Evolutionary conservation across 768 basidiomycete genomes (phyloP).

Genomic region (Rhodotorula paludigena): DNA sequence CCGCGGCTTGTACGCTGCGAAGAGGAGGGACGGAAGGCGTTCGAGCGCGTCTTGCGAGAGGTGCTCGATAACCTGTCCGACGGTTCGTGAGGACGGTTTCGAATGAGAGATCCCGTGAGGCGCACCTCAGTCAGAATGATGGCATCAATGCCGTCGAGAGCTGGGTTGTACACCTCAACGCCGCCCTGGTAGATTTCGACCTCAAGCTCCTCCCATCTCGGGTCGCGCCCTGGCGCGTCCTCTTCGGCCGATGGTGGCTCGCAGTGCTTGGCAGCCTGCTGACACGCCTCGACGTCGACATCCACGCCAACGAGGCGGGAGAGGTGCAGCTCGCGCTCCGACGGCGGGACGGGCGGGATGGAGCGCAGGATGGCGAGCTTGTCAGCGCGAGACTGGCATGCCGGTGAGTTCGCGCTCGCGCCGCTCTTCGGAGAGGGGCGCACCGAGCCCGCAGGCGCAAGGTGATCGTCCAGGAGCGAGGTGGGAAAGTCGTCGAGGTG

Average conservation of each 20-base stretch:
- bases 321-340: constrained; percentile 59
- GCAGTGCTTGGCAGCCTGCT: constrained; percentile 55
- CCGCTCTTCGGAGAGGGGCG: no score
- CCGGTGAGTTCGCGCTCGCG: no score
- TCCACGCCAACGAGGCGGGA: constrained; percentile 65
- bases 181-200: constrained; percentile 71
- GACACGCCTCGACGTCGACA: constrained; percentile 55
- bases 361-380: constrained; percentile 40
- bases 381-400: background rate
- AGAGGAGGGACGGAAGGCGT: constrained; percentile 63
- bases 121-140: constrained; percentile 51
- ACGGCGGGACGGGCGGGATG: constrained; percentile 36
- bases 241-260: background rate
- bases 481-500: constrained; percentile 55
- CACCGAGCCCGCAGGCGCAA: no score
- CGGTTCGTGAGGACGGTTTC: no score
- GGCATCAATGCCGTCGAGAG: constrained; percentile 56
- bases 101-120: background rate
- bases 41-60: constrained; percentile 58
- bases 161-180: constrained; percentile 62
- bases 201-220: constrained; percentile 65
- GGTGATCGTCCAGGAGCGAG: no score
- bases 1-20: constrained; percentile 63
- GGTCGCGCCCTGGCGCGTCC: background rate
- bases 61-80: constrained; percentile 71